Percentiles rank a stretch among this genome's conserved stretches.
Evolutionary conservation across 331 rosid genomes (phyloP).

Genomic region (Cucumis variabilis): DNA sequence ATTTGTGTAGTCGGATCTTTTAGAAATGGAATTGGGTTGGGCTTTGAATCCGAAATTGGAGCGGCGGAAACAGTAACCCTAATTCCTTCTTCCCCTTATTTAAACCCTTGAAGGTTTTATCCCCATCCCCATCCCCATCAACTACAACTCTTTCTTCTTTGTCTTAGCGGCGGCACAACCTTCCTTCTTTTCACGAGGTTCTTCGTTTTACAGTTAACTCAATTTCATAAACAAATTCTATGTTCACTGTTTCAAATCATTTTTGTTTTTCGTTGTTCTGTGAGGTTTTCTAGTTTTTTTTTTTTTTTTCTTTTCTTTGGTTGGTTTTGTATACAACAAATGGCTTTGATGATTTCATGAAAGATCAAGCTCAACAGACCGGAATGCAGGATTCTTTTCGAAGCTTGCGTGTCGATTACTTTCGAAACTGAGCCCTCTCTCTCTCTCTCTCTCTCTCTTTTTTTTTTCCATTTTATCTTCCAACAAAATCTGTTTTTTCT

Average conservation of each 20-base stretch:
- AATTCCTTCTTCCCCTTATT: conserved; percentile 15
- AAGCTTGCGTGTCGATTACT: conserved; percentile 32
- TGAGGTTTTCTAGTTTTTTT: neutral
- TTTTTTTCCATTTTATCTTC: neutral
- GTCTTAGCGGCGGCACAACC: neutral
- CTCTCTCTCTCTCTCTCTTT: neutral
- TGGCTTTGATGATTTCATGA: conserved; percentile 27
- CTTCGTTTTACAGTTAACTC: neutral
- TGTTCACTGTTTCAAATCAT: neutral
- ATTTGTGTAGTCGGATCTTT: neutral
- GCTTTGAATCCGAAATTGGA: neutral
- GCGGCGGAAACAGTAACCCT: conserved; percentile 14
- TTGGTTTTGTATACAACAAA: neutral
- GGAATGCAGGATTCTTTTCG: conserved; percentile 22
- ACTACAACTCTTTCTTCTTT: neutral
- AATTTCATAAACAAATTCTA: neutral
- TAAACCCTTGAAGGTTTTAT: neutral
- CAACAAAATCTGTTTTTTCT: neutral
- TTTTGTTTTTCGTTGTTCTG: neutral
- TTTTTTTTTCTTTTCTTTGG: neutral
- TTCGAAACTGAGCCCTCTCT: conserved; percentile 11
- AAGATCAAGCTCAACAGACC: conserved; percentile 38
- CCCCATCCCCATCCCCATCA: neutral
- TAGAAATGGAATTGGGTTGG: neutral
- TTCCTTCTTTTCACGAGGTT: neutral